Percentiles rank a stretch among this genome's conserved stretches.
phyloP scores from a whole-genome alignment of 2,329 filamentous ascomycete genomes.

The Ophiostoma ulmi region DNA sequence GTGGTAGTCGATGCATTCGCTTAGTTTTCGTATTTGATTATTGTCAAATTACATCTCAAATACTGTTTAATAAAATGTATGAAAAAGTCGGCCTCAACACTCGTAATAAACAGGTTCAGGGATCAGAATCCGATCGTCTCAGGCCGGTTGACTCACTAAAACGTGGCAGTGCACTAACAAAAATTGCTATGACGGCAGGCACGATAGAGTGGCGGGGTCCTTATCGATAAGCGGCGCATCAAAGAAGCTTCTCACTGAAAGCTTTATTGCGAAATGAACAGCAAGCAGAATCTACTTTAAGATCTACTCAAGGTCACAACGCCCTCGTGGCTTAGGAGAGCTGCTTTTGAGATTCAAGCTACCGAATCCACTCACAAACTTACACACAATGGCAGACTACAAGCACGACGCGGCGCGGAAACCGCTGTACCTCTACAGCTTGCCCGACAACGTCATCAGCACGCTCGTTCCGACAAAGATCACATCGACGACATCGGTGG shows the following conservation, averaged over 20 bases:
- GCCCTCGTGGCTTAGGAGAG: not conserved
- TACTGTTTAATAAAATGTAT: not conserved
- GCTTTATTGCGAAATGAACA: not conserved
- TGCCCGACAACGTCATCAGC: slow-evolving; percentile 67
- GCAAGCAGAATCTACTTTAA: not conserved
- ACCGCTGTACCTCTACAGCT: slow-evolving; percentile 66
- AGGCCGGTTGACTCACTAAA: slow-evolving; percentile 22
- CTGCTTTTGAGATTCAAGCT: not conserved
- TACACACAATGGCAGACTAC: slow-evolving; percentile 16
- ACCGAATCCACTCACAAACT: not conserved
- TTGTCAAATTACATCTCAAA: no score
- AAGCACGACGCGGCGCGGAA: slow-evolving; percentile 45
- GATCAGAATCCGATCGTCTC: not conserved
- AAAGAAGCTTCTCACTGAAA: not conserved
- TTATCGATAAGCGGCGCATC: slow-evolving; percentile 21
- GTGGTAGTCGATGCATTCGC: not conserved
- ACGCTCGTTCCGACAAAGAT: slow-evolving; percentile 58
- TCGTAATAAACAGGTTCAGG: not conserved
- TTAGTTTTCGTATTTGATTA: not conserved
- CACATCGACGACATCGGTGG: slow-evolving; percentile 24
- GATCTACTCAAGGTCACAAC: not conserved
- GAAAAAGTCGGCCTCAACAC: not conserved
- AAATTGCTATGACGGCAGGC: not conserved
- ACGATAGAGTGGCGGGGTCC: slow-evolving; percentile 13
- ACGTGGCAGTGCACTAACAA: not conserved